Base-by-base conservation (phyloP, 2,329 filamentous ascomycete genomes). In the Neodidymelliopsis sp. region DNA sequence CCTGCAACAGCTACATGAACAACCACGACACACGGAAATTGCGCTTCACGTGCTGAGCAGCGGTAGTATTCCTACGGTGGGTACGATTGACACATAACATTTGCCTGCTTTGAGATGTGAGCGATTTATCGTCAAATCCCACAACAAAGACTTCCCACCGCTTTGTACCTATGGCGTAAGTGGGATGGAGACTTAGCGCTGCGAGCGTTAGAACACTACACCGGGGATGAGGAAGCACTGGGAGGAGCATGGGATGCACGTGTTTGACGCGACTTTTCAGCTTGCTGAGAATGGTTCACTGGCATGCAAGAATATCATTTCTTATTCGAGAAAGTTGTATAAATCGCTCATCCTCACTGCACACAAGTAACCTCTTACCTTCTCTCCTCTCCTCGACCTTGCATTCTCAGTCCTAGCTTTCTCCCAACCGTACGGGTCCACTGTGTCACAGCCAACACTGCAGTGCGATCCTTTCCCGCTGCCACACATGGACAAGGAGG, bases 401-500 rank as follows among this genome's bases (percentile, higher is more conserved):
- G 24, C 30, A 38, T 31, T 45, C 22, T 27, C 29, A 28, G 35
- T 29, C 15, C 47, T 36, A 13, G 13, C 27, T 31, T 25, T 22
- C 42, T 54, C 27, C 41, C 35, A 37, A 33, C 10, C 27, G 40
- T 30, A 50, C 47, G 47, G 47, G 47, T 22, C 27, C 41, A 45
- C 50, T 53, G 51, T 57, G 33, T 39, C 40, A 31, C 47, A 33
- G 35, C 27, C 39, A 46, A 38, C 33, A 30, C 38, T 51, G 50
- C 37, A 25, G 40, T 49, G 24, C 31, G 24, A 39, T 18, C 30
- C 34, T 30, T 42, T 22, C 30, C 36, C 15, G 15, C 10, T 24
- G 24, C 25, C 27, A 39, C 46, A 41, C 25, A 70, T 69, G 64
- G 63, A 68, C 23, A 53, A 60, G 53, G 65, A 68, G 36, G 61